phyloP scores from a whole-genome alignment of 805 yeast species.

The Grigorovia jiainica region DNA sequence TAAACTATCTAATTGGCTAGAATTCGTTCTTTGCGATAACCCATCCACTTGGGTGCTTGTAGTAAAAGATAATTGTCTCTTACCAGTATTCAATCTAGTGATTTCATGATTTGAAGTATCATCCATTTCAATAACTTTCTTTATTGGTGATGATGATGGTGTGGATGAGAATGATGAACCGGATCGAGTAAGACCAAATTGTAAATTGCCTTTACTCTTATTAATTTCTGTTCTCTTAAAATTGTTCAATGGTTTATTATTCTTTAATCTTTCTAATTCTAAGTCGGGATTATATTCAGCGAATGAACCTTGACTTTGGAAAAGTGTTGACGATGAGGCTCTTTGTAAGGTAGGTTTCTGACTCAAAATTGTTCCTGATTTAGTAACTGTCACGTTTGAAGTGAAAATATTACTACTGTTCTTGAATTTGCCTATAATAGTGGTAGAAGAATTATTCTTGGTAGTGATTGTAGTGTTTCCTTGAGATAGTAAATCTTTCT shows the following conservation, averaged over 20 bases:
- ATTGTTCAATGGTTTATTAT: conserved; percentile 17
- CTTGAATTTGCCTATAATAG: too few relatives aligned
- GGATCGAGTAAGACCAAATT: conserved; percentile 1
- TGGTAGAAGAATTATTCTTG: too few relatives aligned
- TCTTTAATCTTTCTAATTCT: conserved; percentile 14
- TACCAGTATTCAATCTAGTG: conserved; percentile 6
- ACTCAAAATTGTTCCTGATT: conserved; percentile 1
- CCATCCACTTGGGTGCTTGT: conserved; percentile 4
- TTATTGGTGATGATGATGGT: conserved; percentile 5
- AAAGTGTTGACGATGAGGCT: conserved; percentile 6
- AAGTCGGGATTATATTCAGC: conserved; percentile 25
- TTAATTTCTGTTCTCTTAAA: conserved; percentile 12
- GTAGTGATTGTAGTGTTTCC: too few relatives aligned
- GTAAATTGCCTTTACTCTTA: neutral
- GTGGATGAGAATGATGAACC: conserved; percentile 1
- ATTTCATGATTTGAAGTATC: conserved; percentile 5
- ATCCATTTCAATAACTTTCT: conserved; percentile 5
- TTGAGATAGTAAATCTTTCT: too few relatives aligned
- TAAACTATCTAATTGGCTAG: neutral
- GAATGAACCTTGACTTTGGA: conserved; percentile 25
- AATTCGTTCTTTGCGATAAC: neutral
- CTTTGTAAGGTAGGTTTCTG: neutral
- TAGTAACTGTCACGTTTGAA: neutral
- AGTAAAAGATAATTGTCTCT: conserved; percentile 14
- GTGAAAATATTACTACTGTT: neutral